Evolutionary conservation across 225 moss, liverwort and hornwort genomes (phyloP).

Genomic region (Thuidium tamariscinum): DNA sequence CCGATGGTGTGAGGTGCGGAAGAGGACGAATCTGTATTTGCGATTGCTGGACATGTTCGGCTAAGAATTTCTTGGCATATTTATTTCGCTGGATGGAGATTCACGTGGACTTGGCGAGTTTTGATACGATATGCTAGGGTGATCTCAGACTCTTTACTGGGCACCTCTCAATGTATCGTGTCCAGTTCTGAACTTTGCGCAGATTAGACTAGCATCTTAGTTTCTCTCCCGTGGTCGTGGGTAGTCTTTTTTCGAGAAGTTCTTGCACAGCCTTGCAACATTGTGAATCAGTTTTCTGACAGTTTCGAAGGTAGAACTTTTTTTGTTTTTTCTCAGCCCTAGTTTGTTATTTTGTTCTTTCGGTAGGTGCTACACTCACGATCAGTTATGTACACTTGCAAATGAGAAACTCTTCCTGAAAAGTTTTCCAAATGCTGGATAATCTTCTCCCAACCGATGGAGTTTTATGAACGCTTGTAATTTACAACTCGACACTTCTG

Average conservation of each 20-base stretch:
- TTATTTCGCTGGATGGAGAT: slow-evolving; percentile 44
- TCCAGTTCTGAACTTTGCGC: slow-evolving; percentile 28
- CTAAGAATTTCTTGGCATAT: slow-evolving; percentile 53
- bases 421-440: slow-evolving; percentile 18
- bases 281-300: slow-evolving; percentile 32
- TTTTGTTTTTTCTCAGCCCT: neutral
- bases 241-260: slow-evolving; percentile 23
- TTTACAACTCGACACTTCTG: neutral
- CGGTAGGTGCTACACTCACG: slow-evolving; percentile 33
- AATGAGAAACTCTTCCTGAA: slow-evolving; percentile 43
- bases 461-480: slow-evolving; percentile 14
- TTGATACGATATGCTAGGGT: slow-evolving; percentile 29
- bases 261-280: slow-evolving; percentile 25
- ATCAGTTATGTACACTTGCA: slow-evolving; percentile 44
- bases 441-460: slow-evolving; percentile 15
- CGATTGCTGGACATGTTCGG: slow-evolving; percentile 31
- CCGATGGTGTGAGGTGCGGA: slow-evolving; percentile 45
- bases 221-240: slow-evolving; percentile 14
- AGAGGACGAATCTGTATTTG: slow-evolving; percentile 46
- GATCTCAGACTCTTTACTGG: slow-evolving; percentile 23
- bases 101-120: slow-evolving; percentile 26
- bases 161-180: slow-evolving; percentile 22
- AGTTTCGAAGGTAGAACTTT: slow-evolving; percentile 17
- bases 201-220: slow-evolving; percentile 17
- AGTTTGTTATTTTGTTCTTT: slow-evolving; percentile 21